Evolutionary conservation across 2,329 filamentous ascomycete genomes (phyloP), one percentile per base, ranked within the genome.

Genomic region (Penicillium palitans): DNA sequence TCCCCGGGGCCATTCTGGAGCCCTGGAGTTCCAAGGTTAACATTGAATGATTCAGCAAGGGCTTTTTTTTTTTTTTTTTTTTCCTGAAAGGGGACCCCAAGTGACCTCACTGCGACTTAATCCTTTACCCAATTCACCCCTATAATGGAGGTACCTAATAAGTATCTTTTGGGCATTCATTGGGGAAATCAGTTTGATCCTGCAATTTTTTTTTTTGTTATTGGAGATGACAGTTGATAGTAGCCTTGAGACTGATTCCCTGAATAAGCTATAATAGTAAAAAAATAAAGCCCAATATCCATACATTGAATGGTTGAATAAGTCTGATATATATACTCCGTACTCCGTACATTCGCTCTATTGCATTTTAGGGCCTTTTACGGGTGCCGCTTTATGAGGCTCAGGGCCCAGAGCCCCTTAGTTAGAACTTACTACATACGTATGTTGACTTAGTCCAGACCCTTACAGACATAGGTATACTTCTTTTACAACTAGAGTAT

Each of bases 51-150:
- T 51, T 57, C 41, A 41, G 49, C 40, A 47, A 37, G 21, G 17
- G 10, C 13, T 35, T 42, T 42, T 27, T 50, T 52, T 56, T 44
- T 44, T 39, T 33, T 31, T 39, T 37, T 45, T 45, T 44, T 24
- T 35, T 24, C 0, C 4, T 45, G 24, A 21, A 31, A 29, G 25
- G 42, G 12, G 13, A 35, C 10, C 29, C 19, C 5, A n/a, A 24
- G 46, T 56, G 46, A 56, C 53, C 46, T 56, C 46, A 56, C 39
- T 29, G 46, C 17, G 29, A 56, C 53, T 41, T 44, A 27, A 10
- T 21, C 3, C 17, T 17, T 21, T 21, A 31, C 46, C 6, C 10
- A 13, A 24, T 35, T 1, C 12, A 56, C n/a, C 2, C 39, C 13
- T 17, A 15, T 12, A 1, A 5, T 7, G 27, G 21, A 42, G 17